Evolutionary conservation across 495 filamentous ascomycete species (phyloP).

Genomic region (Friedmanniomyces simplex): DNA sequence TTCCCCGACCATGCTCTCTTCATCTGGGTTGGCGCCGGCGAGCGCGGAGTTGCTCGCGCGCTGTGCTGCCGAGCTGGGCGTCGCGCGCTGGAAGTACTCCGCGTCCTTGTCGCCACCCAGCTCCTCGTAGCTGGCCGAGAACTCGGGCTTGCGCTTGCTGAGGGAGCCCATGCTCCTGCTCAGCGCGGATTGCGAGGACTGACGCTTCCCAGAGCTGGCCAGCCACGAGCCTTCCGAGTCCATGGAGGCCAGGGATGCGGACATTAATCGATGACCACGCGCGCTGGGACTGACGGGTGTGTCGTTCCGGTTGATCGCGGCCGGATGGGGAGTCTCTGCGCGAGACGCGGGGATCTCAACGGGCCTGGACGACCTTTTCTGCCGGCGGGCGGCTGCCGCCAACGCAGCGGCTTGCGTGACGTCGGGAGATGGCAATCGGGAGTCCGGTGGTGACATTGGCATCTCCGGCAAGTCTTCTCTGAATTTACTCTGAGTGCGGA

Average conservation of each 20-base stretch:
- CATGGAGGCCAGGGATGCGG: constrained; percentile 71
- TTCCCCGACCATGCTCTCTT: constrained; percentile 28
- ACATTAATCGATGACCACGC: constrained; percentile 37
- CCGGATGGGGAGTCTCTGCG: constrained; percentile 1
- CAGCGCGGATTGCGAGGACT: constrained; percentile 36
- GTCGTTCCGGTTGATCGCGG: constrained; percentile 15
- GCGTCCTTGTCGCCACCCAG: constrained; percentile 49
- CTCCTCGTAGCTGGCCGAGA: constrained; percentile 46
- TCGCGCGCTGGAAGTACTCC: constrained; percentile 50
- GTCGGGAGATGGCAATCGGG: constrained; percentile 65
- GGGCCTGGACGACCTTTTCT: background rate
- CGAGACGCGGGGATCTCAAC: constrained; percentile 10
- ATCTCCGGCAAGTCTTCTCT: constrained; percentile 84
- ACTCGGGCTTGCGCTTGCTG: constrained; percentile 37
- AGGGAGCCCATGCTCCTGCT: constrained; percentile 27
- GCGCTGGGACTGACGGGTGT: constrained; percentile 27
- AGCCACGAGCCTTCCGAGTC: constrained; percentile 93
- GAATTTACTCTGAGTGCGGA: constrained; percentile 80
- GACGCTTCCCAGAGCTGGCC: constrained; percentile 46
- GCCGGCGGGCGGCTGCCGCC: constrained; percentile 13
- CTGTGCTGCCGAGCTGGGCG: constrained; percentile 27
- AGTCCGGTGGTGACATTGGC: constrained; percentile 70
- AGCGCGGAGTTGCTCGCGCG: constrained; percentile 24
- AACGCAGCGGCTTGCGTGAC: constrained; percentile 22
- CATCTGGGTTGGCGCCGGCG: constrained; percentile 24